Percentiles rank a stretch among this genome's conserved stretches.
These are phyloP conservation scores for Diphasiastrum complanatum DNA, from an alignment of 83 land plant genomes.

Conservation along the genomic window DNA sequence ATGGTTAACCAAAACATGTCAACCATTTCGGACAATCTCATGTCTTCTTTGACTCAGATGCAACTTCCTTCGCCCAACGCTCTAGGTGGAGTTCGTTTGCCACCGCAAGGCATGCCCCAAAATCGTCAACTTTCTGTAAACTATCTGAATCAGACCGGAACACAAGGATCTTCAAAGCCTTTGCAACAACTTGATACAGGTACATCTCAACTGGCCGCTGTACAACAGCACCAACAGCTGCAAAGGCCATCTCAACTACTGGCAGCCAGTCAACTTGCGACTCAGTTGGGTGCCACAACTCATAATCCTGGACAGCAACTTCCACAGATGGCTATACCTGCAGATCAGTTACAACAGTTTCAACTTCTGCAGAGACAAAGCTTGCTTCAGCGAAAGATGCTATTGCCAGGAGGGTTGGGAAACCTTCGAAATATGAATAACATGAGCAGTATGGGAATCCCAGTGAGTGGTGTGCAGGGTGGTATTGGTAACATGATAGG, in stretches of 20 bases:
- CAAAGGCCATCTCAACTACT: constrained; percentile 24
- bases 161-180: constrained; percentile 28
- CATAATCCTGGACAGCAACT: constrained; percentile 33
- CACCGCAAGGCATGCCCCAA: constrained; percentile 44
- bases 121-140: constrained; percentile 38
- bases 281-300: constrained; percentile 29
- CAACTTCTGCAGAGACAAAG: too few species aligned
- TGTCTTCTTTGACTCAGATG: constrained; percentile 23
- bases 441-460: too few species aligned
- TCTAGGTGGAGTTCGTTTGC: constrained; percentile 40
- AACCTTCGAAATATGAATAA: too few species aligned
- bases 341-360: constrained; percentile 26
- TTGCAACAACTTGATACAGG: constrained; percentile 22
- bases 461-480: too few species aligned
- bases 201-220: constrained; percentile 23
- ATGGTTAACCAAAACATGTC: constrained; percentile 42
- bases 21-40: constrained; percentile 31
- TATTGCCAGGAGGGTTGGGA: too few species aligned
- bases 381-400: too few species aligned
- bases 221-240: constrained; percentile 30
- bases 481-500: too few species aligned
- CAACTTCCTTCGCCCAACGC: constrained; percentile 42
- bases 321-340: constrained; percentile 20
- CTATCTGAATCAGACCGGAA: constrained; percentile 26
- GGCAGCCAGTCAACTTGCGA: constrained; percentile 12